Evolutionary conservation across 495 filamentous ascomycete species (phyloP).

Genomic region (Physcia stellaris): DNA sequence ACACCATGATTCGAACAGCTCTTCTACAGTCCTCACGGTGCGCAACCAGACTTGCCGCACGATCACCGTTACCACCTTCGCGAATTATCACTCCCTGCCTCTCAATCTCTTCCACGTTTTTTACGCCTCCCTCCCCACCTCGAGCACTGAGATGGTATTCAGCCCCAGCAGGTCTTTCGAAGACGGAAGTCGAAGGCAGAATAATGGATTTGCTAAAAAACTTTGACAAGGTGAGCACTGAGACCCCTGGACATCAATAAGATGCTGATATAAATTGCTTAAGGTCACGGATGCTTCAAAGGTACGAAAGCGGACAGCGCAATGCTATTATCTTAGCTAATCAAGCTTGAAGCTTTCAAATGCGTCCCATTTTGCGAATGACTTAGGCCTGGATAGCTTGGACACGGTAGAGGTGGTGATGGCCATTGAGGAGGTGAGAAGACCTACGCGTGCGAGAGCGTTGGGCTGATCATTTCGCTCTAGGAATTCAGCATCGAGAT

Average conservation of each 20-base stretch:
- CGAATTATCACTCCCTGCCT: constrained; percentile 30
- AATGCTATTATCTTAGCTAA: constrained; percentile 2
- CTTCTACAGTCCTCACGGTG: constrained; percentile 49
- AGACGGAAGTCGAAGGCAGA: constrained; percentile 77
- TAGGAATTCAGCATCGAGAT: constrained; percentile 99
- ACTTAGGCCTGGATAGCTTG: constrained; percentile 89
- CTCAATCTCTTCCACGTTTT: constrained; percentile 34
- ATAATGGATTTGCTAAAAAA: constrained; percentile 85
- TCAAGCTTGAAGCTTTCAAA: constrained; percentile 63
- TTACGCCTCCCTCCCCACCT: constrained; percentile 39
- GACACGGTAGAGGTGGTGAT: constrained; percentile 99
- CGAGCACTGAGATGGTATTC: constrained; percentile 72
- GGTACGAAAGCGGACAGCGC: constrained; percentile 33
- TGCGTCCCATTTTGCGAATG: constrained; percentile 82
- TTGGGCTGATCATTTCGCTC: constrained; percentile 16
- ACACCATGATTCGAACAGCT: constrained; percentile 75
- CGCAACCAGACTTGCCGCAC: constrained; percentile 6
- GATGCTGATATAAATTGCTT: constrained; percentile 15
- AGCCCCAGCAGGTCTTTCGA: constrained; percentile 57
- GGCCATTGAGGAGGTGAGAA: constrained; percentile 94
- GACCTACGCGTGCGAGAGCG: neutral
- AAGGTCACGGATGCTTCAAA: constrained; percentile 65
- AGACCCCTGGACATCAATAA: neutral
- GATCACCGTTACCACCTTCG: constrained; percentile 8
- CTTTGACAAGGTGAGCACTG: constrained; percentile 82